These are phyloP conservation scores for Quercus variabilis DNA, from an alignment of 306 rosid species.

Conservation along the genomic window DNA sequence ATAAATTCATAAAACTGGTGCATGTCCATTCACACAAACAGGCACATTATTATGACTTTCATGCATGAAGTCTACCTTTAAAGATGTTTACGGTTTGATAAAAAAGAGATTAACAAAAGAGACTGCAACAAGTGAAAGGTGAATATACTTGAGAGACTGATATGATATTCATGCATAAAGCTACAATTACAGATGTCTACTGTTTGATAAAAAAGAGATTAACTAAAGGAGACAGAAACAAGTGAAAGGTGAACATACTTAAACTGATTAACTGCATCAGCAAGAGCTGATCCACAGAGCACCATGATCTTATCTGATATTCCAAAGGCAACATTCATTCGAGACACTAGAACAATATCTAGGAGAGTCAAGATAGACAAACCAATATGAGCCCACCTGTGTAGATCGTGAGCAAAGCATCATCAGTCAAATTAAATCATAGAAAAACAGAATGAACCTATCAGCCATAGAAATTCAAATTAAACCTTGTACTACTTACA, in stretches of 20 bases:
- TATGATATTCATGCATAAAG: constrained; percentile 5
- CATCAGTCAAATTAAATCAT: constrained; percentile 10
- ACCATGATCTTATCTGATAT: constrained; percentile 64
- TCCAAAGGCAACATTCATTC: constrained; percentile 51
- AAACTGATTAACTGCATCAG: constrained; percentile 73
- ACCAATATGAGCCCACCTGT: constrained; percentile 68
- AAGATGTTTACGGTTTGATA: not conserved
- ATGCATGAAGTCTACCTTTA: not conserved
- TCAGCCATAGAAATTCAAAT: not conserved
- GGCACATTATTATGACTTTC: not conserved
- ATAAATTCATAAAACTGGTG: not conserved
- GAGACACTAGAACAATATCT: constrained; percentile 55
- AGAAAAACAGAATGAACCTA: not conserved
- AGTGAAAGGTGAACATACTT: constrained; percentile 49
- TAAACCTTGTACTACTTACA: constrained; percentile 40
- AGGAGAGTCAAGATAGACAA: constrained; percentile 56
- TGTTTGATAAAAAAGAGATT: not conserved
- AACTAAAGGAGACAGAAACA: not conserved
- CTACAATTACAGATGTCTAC: not conserved
- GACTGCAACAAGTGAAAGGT: constrained; percentile 12
- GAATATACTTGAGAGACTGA: constrained; percentile 40
- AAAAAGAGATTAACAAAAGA: not conserved
- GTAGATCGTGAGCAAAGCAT: constrained; percentile 21
- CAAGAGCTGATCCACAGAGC: constrained; percentile 69
- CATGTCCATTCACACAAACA: not conserved